Evolutionary conservation across 2,329 filamentous ascomycete species (phyloP).

Genomic region (Aspergillus sp.): DNA sequence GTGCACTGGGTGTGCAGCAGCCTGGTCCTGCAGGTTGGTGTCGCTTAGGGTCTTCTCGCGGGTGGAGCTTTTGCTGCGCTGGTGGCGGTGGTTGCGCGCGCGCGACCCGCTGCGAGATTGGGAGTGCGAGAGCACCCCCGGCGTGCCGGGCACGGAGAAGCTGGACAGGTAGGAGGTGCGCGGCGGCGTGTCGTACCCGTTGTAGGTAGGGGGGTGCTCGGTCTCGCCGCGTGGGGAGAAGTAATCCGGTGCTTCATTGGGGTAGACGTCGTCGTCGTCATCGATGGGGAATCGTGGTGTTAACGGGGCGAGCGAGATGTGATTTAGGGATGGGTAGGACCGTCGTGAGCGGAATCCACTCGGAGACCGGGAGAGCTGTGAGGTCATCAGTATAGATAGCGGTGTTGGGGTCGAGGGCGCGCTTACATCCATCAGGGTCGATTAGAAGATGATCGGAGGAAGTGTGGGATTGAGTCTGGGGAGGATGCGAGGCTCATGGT

Average conservation of each 20-base stretch:
- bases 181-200: constrained; percentile 26
- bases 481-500: no score
- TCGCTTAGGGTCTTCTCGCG: constrained; percentile 31
- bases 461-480: no score
- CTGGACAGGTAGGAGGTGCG: constrained; percentile 40
- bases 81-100: constrained; percentile 28
- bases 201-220: background rate
- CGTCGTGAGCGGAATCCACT: constrained; percentile 45
- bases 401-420: background rate
- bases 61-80: constrained; percentile 34
- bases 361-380: constrained; percentile 23
- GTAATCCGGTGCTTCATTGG: constrained; percentile 28
- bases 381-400: constrained; percentile 8
- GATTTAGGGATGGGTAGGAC: constrained; percentile 58
- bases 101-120: constrained; percentile 41
- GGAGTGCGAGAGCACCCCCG: constrained; percentile 42
- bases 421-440: constrained; percentile 22
- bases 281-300: constrained; percentile 54
- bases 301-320: constrained; percentile 61
- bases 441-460: background rate
- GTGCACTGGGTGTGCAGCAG: constrained; percentile 24
- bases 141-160: constrained; percentile 41
- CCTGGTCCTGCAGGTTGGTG: constrained; percentile 30
- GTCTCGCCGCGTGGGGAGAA: constrained; percentile 23
- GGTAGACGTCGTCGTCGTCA: constrained; percentile 32